Conservation (phyloP, 805 yeast species). For the Brettanomyces naardenensis region DNA sequence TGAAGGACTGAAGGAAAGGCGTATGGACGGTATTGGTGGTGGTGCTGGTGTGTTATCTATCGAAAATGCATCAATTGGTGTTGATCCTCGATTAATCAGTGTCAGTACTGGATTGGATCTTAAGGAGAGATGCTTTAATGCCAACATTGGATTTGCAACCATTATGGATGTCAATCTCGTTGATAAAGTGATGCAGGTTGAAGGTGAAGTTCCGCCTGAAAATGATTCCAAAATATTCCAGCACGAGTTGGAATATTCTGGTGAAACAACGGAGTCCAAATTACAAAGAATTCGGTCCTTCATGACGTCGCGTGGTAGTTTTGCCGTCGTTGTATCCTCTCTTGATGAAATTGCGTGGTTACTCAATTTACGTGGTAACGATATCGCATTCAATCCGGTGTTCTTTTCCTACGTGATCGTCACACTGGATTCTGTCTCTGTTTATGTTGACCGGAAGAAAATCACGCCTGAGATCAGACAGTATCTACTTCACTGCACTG, state of each 20-base stretch:
- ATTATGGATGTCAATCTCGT: conserved; percentile 55
- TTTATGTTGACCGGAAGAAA: conserved; percentile 36
- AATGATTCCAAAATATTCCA: conserved; percentile 21
- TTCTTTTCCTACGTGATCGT: conserved; percentile 63
- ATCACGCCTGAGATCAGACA: conserved; percentile 20
- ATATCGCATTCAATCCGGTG: conserved; percentile 80
- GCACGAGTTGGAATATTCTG: conserved; percentile 33
- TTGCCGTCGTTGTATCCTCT: conserved; percentile 42
- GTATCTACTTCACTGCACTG: conserved; percentile 18
- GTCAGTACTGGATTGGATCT: conserved; percentile 37
- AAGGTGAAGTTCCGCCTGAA: conserved; percentile 10
- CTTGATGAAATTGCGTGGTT: conserved; percentile 50
- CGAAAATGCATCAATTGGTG: conserved; percentile 50
- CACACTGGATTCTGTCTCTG: conserved; percentile 26
- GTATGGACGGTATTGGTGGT: neutral
- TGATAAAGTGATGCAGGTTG: conserved; percentile 61
- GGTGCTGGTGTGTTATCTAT: neutral
- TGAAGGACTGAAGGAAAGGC: neutral
- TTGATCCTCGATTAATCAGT: conserved; percentile 73
- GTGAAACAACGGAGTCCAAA: conserved; percentile 32
- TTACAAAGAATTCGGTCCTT: conserved; percentile 23
- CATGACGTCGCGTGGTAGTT: conserved; percentile 23
- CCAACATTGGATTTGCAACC: conserved; percentile 40
- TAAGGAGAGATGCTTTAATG: conserved; percentile 22
- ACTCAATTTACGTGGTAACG: conserved; percentile 47